Base-by-base conservation (phyloP, 106 monocot genomes). In the Dioscorea dumetorum region DNA sequence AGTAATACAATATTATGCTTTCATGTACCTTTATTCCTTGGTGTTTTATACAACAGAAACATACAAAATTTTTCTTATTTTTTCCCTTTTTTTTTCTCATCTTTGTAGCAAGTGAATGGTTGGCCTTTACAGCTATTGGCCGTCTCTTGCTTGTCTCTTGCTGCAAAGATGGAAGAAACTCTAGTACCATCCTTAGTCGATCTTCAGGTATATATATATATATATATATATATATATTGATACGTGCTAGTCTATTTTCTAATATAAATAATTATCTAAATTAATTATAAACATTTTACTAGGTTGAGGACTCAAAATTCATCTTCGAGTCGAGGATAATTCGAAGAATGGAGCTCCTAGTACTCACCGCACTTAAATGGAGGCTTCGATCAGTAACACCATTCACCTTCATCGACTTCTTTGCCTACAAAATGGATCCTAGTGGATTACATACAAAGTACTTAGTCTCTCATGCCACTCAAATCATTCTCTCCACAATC, bases 111-210 rank as follows among this genome's bases (percentile, higher is more conserved):
- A 71, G 33, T 67, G 59, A 73, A 80, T 49, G 80, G 75, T 59
- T 93, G 93, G 93, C 83, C 81, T 67, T 54, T 87, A 77, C 89
- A 89, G 50, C 89, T 93, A 50, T 70, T 89, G 62, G 76, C 93
- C 12, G 93, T 89, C 61, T 77, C 93, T 49, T 93, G 93, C 77
- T 79, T 93, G 63, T 93, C 93, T 52, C 70, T 93, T 24, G 89
- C 93, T 49, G 82, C 83, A 54, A 93, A 93, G 63, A 85, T 90
- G 85, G 90, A 90, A 67, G 90, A 90, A 69, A 85, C 80, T 3
- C 32, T 80, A 3, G 82, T 86, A 0, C 93, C 93, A 12, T 73
- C 84, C 35, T 83, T 89, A 10, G 49, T 89, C 20, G 93, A 93
- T 51, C 72, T 93, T 15, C 93, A 93, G 81, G 94, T 82, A 72